These are phyloP conservation scores for Lachancea quebecensis DNA, from an alignment of 805 yeast species.

Conservation along the genomic window DNA sequence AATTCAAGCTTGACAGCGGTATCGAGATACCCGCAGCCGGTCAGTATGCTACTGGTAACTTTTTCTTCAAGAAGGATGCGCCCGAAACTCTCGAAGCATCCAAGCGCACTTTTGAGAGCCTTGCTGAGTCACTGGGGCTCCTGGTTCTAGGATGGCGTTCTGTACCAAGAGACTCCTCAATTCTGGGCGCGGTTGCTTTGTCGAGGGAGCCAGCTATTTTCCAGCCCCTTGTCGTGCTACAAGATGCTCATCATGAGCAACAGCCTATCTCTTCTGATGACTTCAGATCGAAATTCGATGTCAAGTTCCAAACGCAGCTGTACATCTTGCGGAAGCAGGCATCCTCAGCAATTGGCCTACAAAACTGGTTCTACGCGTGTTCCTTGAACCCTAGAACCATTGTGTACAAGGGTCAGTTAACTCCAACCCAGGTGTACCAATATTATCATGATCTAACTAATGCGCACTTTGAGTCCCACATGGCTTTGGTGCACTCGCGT, in stretches of 20 bases:
- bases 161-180: slow-evolving; percentile 91
- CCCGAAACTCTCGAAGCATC: slow-evolving; percentile 62
- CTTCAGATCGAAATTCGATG: slow-evolving; percentile 49
- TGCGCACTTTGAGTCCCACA: slow-evolving; percentile 89
- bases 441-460: slow-evolving; percentile 90
- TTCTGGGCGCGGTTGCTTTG: slow-evolving; percentile 89
- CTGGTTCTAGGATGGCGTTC: slow-evolving; percentile 89
- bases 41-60: slow-evolving; percentile 91
- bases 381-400: slow-evolving; percentile 83
- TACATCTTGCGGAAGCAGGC: slow-evolving; percentile 85
- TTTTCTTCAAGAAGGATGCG: slow-evolving; percentile 83
- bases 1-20: slow-evolving; percentile 65
- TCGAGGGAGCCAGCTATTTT: slow-evolving; percentile 86
- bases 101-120: slow-evolving; percentile 67
- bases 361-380: slow-evolving; percentile 97
- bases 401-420: slow-evolving; percentile 95
- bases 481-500: slow-evolving; percentile 94
- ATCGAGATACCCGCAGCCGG: slow-evolving; percentile 69
- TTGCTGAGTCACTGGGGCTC: slow-evolving; percentile 71
- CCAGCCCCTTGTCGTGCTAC: slow-evolving; percentile 86
- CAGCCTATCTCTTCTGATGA: slow-evolving; percentile 38
- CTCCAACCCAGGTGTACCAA: slow-evolving; percentile 91
- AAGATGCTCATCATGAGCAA: slow-evolving; percentile 36
- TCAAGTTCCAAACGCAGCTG: slow-evolving; percentile 72
- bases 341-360: slow-evolving; percentile 84